Evolutionary conservation across 441 rosid genomes (phyloP).

Genomic region (Adansonia gregorii): DNA sequence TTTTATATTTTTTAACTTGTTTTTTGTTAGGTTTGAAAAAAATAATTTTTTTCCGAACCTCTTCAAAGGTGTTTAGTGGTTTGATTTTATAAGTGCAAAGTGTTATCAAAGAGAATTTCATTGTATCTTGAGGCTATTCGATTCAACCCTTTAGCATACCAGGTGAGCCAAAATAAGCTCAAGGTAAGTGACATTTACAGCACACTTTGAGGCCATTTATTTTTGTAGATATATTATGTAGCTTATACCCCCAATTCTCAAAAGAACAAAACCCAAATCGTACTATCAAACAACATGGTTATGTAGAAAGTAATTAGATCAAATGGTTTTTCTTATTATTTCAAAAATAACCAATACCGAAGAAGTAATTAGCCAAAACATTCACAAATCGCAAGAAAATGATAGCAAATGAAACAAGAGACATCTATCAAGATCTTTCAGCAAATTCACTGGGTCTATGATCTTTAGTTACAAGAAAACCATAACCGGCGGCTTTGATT

Average conservation of each 20-base stretch:
- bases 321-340: not conserved
- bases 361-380: constrained; percentile 22
- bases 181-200: not conserved
- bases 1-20: too few species aligned
- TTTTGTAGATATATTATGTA: not conserved
- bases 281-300: constrained; percentile 2
- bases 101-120: not conserved
- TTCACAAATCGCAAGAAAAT: constrained; percentile 6
- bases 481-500: not conserved
- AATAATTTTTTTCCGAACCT: not conserved
- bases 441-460: not conserved
- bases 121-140: not conserved
- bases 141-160: not conserved
- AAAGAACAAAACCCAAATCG: constrained; percentile 1
- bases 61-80: not conserved
- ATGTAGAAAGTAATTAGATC: constrained; percentile 25
- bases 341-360: not conserved
- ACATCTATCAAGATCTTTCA: constrained; percentile 8
- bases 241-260: not conserved
- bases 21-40: too few species aligned
- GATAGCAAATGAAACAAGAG: not conserved
- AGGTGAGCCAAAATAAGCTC: not conserved
- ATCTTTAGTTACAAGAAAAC: constrained; percentile 2
- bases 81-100: not conserved
- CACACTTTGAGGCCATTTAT: not conserved